Conservation (phyloP, 768 basidiomycete genomes). For the Rhizopogon sp. region DNA sequence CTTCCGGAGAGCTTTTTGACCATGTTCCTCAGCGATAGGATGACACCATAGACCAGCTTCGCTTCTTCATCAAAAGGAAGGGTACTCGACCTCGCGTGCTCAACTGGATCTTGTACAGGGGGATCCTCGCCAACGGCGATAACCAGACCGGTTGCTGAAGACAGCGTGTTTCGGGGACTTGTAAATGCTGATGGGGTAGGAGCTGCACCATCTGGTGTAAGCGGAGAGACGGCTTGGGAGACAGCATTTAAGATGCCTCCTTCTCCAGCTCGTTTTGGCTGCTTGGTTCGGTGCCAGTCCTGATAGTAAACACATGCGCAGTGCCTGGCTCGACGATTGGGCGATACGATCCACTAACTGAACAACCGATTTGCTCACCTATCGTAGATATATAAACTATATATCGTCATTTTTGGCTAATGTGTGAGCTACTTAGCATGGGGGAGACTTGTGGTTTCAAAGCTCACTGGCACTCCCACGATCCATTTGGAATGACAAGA, state of each 20-base stretch:
- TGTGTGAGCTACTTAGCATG: background rate
- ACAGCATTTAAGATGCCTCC: constrained; percentile 78
- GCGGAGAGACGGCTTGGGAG: constrained; percentile 56
- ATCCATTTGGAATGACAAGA: background rate
- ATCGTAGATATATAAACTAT: constrained; percentile 92
- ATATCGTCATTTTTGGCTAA: constrained; percentile 64
- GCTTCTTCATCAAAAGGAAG: constrained; percentile 96
- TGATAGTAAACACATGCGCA: constrained; percentile 94
- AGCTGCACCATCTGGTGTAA: constrained; percentile 23
- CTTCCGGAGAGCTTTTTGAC: constrained; percentile 87
- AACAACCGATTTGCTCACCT: constrained; percentile 41
- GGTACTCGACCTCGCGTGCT: constrained; percentile 33
- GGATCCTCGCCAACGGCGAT: constrained; percentile 53
- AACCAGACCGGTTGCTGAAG: constrained; percentile 60
- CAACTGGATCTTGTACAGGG: constrained; percentile 12
- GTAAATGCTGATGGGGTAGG: constrained; percentile 35
- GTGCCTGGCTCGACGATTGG: constrained; percentile 48
- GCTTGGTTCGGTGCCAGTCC: constrained; percentile 83
- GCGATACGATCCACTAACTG: constrained; percentile 1
- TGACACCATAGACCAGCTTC: constrained; percentile 95
- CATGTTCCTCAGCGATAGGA: constrained; percentile 90
- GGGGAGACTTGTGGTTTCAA: background rate
- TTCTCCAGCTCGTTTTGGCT: constrained; percentile 66
- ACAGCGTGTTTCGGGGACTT: constrained; percentile 64
- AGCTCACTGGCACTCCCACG: background rate